Evolutionary conservation across 1,284 basidiomycete genomes (phyloP), one percentile per base, ranked within the genome.

Genomic region (Boletus mariae): DNA sequence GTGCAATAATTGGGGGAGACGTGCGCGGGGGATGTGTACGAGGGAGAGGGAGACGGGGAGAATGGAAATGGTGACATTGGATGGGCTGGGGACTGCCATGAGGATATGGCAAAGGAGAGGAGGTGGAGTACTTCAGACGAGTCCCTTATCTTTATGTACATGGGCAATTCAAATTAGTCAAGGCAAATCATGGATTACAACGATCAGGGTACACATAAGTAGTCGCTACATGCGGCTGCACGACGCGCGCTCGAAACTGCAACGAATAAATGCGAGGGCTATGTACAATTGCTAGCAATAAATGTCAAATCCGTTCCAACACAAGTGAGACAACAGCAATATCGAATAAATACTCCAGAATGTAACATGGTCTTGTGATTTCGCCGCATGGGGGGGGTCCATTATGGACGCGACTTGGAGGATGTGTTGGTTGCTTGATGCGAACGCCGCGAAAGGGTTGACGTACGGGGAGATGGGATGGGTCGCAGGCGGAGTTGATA

Each of bases 11-110:
- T 77, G 71, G 25, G 74, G 64, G 25, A 88, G 77, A 52, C 87
- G 81, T 25, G 78, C 75, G 53, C 85, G 83, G 52, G 86, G 84
- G 55, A 89, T 80, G 63, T 83, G 85, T 52, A 87, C 80, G 61
- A 89, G 83, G 53, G 83, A 81, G 52, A 89, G 80, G 42, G 83
- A 78, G 51, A 84, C 78, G 31, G 84, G 83, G 59, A 88, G 82
- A 50, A 87, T 77, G 44, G 84, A 76, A 57, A 89, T 82, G 55
- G 86, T 89, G 55, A 82, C 78, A 54, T 70, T 71, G 61, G 61
- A 67, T 32, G 58, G 59, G 26, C 54, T 53, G 4, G 56, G 47
- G 52, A 54, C 53, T 34, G 69, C 61, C 69, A 67, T 67, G 55
- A 53, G 59, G 45, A 5, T 45, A 31, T 31, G 29, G 29, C 9